phyloP scores from a whole-genome alignment of 2,329 filamentous ascomycete species.

The Fusarium transvaalense region DNA sequence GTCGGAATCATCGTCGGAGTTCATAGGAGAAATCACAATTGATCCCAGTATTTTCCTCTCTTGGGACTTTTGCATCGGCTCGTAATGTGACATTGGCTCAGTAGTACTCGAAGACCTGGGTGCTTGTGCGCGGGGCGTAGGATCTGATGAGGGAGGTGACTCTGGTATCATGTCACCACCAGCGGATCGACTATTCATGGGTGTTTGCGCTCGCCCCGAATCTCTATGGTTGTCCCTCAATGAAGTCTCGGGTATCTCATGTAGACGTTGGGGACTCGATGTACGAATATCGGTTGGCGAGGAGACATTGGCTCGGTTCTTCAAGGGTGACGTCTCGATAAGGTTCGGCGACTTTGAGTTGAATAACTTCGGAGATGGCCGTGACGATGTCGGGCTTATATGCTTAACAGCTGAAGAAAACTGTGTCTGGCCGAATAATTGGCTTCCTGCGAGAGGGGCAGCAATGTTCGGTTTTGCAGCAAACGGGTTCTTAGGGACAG shows the following conservation, averaged over 20 bases:
- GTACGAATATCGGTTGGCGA: slow-evolving; percentile 58
- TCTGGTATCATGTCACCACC: slow-evolving; percentile 54
- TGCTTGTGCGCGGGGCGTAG: slow-evolving; percentile 38
- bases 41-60: slow-evolving; percentile 53
- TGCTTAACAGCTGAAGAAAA: slow-evolving; percentile 64
- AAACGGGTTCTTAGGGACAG: slow-evolving; percentile 63
- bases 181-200: slow-evolving; percentile 40
- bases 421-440: slow-evolving; percentile 69
- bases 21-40: slow-evolving; percentile 40
- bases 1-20: slow-evolving; percentile 54
- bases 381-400: slow-evolving; percentile 68
- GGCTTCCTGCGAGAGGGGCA: slow-evolving; percentile 57
- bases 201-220: slow-evolving; percentile 45
- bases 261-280: slow-evolving; percentile 57
- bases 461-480: slow-evolving; percentile 51
- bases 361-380: slow-evolving; percentile 66
- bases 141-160: slow-evolving; percentile 51
- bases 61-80: slow-evolving; percentile 62
- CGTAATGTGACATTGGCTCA: slow-evolving; percentile 59
- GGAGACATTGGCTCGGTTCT: slow-evolving; percentile 61
- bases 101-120: slow-evolving; percentile 42
- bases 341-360: slow-evolving; percentile 62
- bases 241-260: slow-evolving; percentile 51
- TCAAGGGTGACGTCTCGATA: slow-evolving; percentile 62
- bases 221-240: slow-evolving; percentile 38